Evolutionary conservation across 805 yeast species (phyloP).

Genomic region (Saturnispora galanensis): DNA sequence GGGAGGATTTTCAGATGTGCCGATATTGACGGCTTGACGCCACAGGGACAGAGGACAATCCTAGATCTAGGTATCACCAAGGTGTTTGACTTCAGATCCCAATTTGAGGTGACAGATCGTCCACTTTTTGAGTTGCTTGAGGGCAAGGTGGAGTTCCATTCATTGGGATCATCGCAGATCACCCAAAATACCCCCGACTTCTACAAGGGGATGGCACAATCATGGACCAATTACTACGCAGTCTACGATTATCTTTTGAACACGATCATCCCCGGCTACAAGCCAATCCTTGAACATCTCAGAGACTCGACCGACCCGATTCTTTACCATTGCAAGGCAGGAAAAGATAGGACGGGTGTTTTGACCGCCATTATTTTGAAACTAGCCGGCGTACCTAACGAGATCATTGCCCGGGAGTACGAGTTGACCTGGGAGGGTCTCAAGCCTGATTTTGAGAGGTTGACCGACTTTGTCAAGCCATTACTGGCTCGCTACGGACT

Average conservation of each 20-base stretch:
- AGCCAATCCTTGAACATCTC: conserved; percentile 42
- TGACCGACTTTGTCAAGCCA: conserved; percentile 17
- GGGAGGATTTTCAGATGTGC: conserved; percentile 58
- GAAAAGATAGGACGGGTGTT: conserved; percentile 80
- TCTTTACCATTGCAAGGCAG: conserved; percentile 73
- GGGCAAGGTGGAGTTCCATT: background rate
- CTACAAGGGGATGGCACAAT: conserved; percentile 34
- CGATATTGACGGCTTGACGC: conserved; percentile 42
- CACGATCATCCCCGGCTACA: conserved; percentile 39
- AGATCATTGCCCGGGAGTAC: conserved; percentile 63
- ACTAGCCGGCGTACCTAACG: conserved; percentile 54
- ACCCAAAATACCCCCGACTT: background rate
- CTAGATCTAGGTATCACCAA: conserved; percentile 37
- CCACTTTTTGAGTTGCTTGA: conserved; percentile 22
- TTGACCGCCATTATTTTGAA: conserved; percentile 57
- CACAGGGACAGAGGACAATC: conserved; percentile 35
- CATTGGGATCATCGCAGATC: background rate
- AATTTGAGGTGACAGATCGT: conserved; percentile 39
- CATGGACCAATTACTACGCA: conserved; percentile 52
- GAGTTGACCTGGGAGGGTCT: conserved; percentile 65
- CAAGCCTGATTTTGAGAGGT: conserved; percentile 34
- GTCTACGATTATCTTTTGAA: conserved; percentile 53
- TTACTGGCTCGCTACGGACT: conserved; percentile 23
- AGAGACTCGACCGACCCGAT: conserved; percentile 47
- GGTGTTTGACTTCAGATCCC: conserved; percentile 61